These are phyloP conservation scores for Xylaria sp. DNA, from an alignment of 2,329 filamentous ascomycete species.

Conservation along the genomic window DNA sequence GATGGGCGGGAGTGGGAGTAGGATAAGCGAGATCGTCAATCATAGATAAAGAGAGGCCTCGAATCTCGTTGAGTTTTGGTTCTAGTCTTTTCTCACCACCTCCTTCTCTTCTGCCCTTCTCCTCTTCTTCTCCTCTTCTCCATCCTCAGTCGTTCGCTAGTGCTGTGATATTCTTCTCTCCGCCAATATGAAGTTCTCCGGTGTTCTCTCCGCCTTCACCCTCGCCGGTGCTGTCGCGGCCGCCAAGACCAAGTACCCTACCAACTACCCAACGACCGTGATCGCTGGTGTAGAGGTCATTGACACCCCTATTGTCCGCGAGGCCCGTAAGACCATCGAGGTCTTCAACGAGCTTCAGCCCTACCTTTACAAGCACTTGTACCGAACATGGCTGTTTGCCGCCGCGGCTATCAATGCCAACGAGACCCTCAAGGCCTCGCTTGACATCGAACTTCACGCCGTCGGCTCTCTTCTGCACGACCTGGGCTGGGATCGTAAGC, in stretches of 20 bases:
- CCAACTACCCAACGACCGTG: constrained; percentile 23
- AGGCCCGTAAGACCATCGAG: constrained; percentile 20
- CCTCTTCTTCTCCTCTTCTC: not conserved
- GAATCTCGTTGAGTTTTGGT: not conserved
- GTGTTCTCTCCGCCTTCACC: constrained; percentile 12
- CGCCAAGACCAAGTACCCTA: not conserved
- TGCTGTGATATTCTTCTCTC: not conserved
- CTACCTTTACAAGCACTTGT: constrained; percentile 25
- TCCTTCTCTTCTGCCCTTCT: not conserved
- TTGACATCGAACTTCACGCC: constrained; percentile 30
- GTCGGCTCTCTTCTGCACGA: constrained; percentile 29
- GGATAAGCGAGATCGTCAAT: not conserved
- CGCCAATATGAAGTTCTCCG: constrained; percentile 28
- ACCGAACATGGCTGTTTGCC: constrained; percentile 29
- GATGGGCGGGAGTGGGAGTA: not conserved
- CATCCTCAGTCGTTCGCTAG: constrained; percentile 26
- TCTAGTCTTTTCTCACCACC: not conserved
- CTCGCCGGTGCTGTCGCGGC: constrained; percentile 15
- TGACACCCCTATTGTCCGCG: constrained; percentile 26
- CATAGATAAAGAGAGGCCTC: constrained; percentile 16
- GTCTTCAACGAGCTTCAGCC: constrained; percentile 20
- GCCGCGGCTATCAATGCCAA: constrained; percentile 29
- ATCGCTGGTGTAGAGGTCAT: constrained; percentile 28
- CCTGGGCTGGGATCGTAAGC: constrained; percentile 30
- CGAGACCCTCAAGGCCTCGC: constrained; percentile 18